Percentiles rank a stretch among this genome's conserved stretches.
These are phyloP conservation scores for Nicotiana rustica DNA, from an alignment of 305 asterid genomes.

Conservation along the genomic window DNA sequence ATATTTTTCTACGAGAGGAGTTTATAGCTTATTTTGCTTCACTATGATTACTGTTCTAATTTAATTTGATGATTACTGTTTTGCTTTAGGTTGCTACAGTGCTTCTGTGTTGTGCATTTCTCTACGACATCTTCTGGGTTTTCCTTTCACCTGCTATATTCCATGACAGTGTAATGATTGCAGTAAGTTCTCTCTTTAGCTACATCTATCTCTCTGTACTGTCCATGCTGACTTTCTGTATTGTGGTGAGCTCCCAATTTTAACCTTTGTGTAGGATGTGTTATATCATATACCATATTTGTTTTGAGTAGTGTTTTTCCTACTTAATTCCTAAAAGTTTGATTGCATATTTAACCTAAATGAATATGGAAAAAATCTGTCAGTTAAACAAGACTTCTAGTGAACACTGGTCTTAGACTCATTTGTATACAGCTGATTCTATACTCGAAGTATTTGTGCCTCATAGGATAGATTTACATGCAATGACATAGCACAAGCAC, in stretches of 20 bases:
- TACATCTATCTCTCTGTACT: conserved; percentile 17
- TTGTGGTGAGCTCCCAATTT: conserved; percentile 25
- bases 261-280: background rate
- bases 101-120: conserved; percentile 88
- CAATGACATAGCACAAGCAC: background rate
- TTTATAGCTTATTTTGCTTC: conserved; percentile 8
- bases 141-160: conserved; percentile 91
- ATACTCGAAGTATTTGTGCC: background rate
- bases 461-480: background rate
- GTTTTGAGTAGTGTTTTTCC: background rate
- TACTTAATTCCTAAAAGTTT: background rate
- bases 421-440: background rate
- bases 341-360: background rate
- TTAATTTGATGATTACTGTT: conserved; percentile 26
- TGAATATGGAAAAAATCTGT: background rate
- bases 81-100: conserved; percentile 86
- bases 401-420: background rate
- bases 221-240: background rate
- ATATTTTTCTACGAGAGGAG: background rate
- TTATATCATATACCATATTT: background rate
- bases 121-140: conserved; percentile 98
- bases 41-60: conserved; percentile 19
- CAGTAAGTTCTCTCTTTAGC: conserved; percentile 58
- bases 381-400: background rate
- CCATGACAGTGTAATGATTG: conserved; percentile 98